Evolutionary conservation across 768 basidiomycete species (phyloP), one percentile per base, ranked within the genome.

Genomic region (Vishniacozyma victoriae): DNA sequence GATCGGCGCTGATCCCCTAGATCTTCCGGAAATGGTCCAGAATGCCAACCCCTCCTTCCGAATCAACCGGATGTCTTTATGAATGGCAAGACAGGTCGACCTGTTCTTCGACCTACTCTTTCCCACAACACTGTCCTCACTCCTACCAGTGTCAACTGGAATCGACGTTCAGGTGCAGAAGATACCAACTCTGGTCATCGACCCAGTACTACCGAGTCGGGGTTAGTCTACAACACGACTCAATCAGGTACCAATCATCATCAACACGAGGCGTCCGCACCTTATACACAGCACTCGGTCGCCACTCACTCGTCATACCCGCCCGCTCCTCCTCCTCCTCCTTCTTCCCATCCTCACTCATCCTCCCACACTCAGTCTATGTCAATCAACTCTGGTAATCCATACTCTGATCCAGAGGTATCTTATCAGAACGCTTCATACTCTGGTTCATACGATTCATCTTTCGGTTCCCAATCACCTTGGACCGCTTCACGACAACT

Each of bases 61-160:
- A 52, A 24, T 59, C 42, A 44, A 40, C 25, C 41, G 15, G 59
- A 61, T 24, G 55, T 57, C 36, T 61, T 61, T 48, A 50, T 50
- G 46, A 46, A 55, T 19, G 52, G 48, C 15, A 44, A 41, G 14
- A 18, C 16, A 23, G 29, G 29, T 33, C 52, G 56, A 27, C 49
- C 55, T 24, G 40, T 40, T 36, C 46, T 57, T 15, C 59, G 55
- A 22, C 47, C 48, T n/a, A 50, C 53, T 18, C 31, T 53, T 14
- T 53, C 53, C 18, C 60, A 62, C 39, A 55, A 51, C 37, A 31
- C 35, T 13, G 23, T 48, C 2, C 25, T 33, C 19, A 46, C 46
- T 20, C 35, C 54, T 22, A n/a, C n/a, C n/a, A n/a, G n/a, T n/a
- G n/a, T n/a, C n/a, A n/a, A n/a, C n/a, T n/a, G n/a, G n/a, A n/a